Percentiles rank a stretch among this genome's conserved stretches.
Conservation (phyloP, 352 stramenopile genomes). For the Phytophthora cajani region DNA sequence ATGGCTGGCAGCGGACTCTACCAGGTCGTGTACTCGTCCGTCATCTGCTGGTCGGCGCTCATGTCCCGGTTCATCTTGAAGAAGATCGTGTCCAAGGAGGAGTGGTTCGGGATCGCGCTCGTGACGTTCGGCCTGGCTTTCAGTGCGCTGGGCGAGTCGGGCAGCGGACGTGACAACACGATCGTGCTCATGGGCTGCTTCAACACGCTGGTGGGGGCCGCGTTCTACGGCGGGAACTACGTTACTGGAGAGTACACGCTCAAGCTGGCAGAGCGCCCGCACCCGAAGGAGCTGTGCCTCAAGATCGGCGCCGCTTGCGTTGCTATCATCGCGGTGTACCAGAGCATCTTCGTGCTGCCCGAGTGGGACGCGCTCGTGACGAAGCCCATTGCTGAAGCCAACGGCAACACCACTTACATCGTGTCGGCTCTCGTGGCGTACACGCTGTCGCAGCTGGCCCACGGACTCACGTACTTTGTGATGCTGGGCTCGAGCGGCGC, state of each 20-base stretch:
- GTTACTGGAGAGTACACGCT: conserved; percentile 85
- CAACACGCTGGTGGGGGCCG: conserved; percentile 81
- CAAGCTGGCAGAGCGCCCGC: conserved; percentile 74
- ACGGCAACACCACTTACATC: conserved; percentile 71
- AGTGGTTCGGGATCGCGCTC: conserved; percentile 84
- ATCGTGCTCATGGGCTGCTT: conserved; percentile 87
- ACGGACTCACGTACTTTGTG: conserved; percentile 88
- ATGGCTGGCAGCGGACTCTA: conserved; percentile 87
- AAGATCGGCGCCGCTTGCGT: conserved; percentile 82
- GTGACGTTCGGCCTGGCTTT: conserved; percentile 87
- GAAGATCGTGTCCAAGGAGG: conserved; percentile 72
- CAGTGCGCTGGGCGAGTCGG: conserved; percentile 76
- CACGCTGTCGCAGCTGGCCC: conserved; percentile 81
- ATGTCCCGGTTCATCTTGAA: conserved; percentile 80
- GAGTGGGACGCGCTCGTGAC: conserved; percentile 80
- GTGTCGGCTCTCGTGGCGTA: conserved; percentile 69
- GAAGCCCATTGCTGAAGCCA: conserved; percentile 73
- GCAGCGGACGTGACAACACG: conserved; percentile 63
- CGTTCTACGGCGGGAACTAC: conserved; percentile 89
- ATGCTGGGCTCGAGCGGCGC: conserved; percentile 82
- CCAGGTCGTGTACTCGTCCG: conserved; percentile 86
- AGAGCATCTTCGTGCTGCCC: conserved; percentile 82
- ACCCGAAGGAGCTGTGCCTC: conserved; percentile 80
- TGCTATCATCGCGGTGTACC: conserved; percentile 78
- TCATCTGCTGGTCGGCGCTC: conserved; percentile 89